Evolutionary conservation across 2,329 filamentous ascomycete species (phyloP).

Genomic region (Diaporthe amygdali): DNA sequence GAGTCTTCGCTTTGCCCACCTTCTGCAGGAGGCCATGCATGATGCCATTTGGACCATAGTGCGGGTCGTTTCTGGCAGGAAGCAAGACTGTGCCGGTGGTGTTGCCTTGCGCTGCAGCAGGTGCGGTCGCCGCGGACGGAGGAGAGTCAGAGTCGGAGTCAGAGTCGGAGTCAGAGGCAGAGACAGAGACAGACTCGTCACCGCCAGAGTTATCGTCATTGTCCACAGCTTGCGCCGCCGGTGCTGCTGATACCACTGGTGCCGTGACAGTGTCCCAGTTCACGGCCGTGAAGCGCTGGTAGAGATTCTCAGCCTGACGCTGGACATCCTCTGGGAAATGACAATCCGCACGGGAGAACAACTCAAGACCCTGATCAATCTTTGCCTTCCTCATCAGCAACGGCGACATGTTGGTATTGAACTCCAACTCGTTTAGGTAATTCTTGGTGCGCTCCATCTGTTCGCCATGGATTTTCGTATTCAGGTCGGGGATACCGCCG

Average conservation of each 20-base stretch:
- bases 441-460: background rate
- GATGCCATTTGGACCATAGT: slow-evolving; percentile 36
- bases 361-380: background rate
- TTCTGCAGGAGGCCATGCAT: slow-evolving; percentile 34
- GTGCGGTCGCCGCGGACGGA: background rate
- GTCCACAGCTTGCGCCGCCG: too few species aligned
- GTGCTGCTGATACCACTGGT: background rate
- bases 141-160: background rate
- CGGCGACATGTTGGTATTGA: background rate
- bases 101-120: background rate
- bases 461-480: background rate
- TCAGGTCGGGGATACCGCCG: background rate
- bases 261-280: background rate
- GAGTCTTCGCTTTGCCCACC: background rate
- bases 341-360: background rate
- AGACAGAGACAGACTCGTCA: background rate
- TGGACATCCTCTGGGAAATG: slow-evolving; percentile 9
- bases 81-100: background rate
- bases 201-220: too few species aligned
- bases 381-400: background rate
- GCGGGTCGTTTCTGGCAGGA: slow-evolving; percentile 31
- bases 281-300: background rate
- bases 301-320: slow-evolving; percentile 10
- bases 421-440: background rate
- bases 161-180: background rate